Evolutionary conservation across 2,329 filamentous ascomycete genomes (phyloP).

Genomic region (Fusarium foetens): DNA sequence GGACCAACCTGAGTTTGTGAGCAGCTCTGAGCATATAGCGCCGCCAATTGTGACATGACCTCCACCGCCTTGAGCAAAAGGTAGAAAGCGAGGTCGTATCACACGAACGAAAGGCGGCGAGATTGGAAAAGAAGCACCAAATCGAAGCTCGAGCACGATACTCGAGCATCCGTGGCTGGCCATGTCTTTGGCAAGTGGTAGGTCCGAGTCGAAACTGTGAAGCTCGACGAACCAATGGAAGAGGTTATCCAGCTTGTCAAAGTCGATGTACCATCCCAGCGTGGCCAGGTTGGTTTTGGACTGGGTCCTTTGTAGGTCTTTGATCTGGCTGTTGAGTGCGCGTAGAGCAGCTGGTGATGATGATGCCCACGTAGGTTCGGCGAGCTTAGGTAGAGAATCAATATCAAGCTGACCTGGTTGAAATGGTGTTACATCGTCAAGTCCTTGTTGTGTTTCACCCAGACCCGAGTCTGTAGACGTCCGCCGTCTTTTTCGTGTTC

Average conservation of each 20-base stretch:
- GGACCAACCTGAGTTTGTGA: conserved; percentile 86
- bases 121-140: conserved; percentile 79
- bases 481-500: conserved; percentile 35
- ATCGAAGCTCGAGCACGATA: conserved; percentile 84
- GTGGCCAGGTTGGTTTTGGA: conserved; percentile 67
- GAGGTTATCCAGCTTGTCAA: conserved; percentile 72
- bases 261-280: conserved; percentile 86
- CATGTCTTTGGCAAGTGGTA: conserved; percentile 82
- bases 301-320: conserved; percentile 72
- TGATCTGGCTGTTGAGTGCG: conserved; percentile 62
- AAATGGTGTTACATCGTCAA: conserved; percentile 59
- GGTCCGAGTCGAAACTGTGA: conserved; percentile 77
- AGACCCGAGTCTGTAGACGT: conserved; percentile 37
- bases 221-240: conserved; percentile 95
- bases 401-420: conserved; percentile 73
- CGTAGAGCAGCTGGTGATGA: conserved; percentile 44
- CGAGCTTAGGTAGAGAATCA: conserved; percentile 70
- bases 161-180: conserved; percentile 68
- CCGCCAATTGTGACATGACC: conserved; percentile 88
- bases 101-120: conserved; percentile 87
- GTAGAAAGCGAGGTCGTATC: conserved; percentile 80
- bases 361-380: conserved; percentile 45
- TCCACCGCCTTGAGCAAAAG: conserved; percentile 78
- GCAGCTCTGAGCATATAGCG: conserved; percentile 83
- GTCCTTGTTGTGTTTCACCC: conserved; percentile 10